phyloP scores from a whole-genome alignment of 768 basidiomycete species.

The Leccinum fibrillosum region DNA sequence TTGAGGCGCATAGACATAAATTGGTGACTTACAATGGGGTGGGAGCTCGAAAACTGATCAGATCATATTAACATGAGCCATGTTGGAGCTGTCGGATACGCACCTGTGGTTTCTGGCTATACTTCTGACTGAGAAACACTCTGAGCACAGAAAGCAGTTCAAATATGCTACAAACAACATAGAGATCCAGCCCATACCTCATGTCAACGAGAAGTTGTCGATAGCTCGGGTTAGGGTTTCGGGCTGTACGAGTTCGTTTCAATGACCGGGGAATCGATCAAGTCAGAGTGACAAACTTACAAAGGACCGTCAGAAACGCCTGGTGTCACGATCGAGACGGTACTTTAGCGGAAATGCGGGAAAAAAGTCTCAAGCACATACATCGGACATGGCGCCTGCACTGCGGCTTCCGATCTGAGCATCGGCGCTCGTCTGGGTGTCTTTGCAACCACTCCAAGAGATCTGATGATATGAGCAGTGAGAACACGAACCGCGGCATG shows the following conservation, averaged over 20 bases:
- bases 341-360: not conserved
- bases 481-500: not conserved
- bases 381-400: conserved; percentile 79
- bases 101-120: conserved; percentile 57
- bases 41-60: conserved; percentile 38
- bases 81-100: not conserved
- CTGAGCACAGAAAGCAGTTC: conserved; percentile 19
- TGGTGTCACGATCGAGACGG: conserved; percentile 12
- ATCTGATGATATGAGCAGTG: conserved; percentile 42
- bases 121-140: conserved; percentile 41
- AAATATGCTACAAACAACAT: not conserved
- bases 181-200: conserved; percentile 33
- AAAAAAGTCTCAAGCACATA: conserved; percentile 32
- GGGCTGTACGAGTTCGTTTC: conserved; percentile 26
- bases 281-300: conserved; percentile 30
- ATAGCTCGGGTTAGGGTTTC: conserved; percentile 50
- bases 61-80: conserved; percentile 6
- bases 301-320: conserved; percentile 58
- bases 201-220: conserved; percentile 44
- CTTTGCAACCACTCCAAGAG: conserved; percentile 84
- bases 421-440: conserved; percentile 81
- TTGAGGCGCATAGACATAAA: not conserved
- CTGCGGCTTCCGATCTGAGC: conserved; percentile 61
- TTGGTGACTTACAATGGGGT: conserved; percentile 38
- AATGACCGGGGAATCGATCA: not conserved